Base-by-base conservation (phyloP, 1,284 basidiomycete species). In the Cryptococcus amylolentus region DNA sequence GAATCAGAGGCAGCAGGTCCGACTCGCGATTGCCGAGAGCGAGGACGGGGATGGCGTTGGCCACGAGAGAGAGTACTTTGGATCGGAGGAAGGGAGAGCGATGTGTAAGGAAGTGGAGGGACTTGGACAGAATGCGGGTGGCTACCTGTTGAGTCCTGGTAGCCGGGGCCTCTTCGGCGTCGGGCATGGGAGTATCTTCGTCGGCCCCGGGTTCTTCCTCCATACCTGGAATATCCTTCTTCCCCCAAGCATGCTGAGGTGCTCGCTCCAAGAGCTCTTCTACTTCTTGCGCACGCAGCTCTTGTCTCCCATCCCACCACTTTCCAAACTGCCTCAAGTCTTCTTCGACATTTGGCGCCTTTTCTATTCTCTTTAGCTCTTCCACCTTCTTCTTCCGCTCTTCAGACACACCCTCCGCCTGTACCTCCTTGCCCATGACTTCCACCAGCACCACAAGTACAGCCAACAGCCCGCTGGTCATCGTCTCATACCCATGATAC, bases 71-170 rank as follows among this genome's bases (percentile, higher is more conserved):
- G 31, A 96, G 80, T 49, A 95, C 89, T 20, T 86, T 84, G 1
- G 88, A 84, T 7, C 92, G 88, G 55, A 96, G 87, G 63, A 86
- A 81, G 0, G 91, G 83, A 4, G 91, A 91, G 1, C 82, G 80
- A 65, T 97, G 93, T 1, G 92, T 91, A 44, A 96, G 82, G 78
- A 94, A 94, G 77, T 86, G 90, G n/a, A 90, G 75, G 1, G 89
- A 89, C 50, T 91, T 87, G 6, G 84, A 81, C 45, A 95, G 84
- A 56, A 97, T 93, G 64, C 89, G 86, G 48, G 84, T 83, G n/a
- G 87, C 86, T 50, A 94, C 80, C 20, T 80, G 74, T 71, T 94
- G 89, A 0, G 85, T 81, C 3, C 87, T 82, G 1, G 88, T 88
- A 1, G 84, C 79, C n/a, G 82, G 80, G 4, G 75, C 63, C 49